A percentile compares a stretch with the other conserved stretches of the same genome.
phyloP scores from a whole-genome alignment of 345 rosid species.

The Pistacia vera region DNA sequence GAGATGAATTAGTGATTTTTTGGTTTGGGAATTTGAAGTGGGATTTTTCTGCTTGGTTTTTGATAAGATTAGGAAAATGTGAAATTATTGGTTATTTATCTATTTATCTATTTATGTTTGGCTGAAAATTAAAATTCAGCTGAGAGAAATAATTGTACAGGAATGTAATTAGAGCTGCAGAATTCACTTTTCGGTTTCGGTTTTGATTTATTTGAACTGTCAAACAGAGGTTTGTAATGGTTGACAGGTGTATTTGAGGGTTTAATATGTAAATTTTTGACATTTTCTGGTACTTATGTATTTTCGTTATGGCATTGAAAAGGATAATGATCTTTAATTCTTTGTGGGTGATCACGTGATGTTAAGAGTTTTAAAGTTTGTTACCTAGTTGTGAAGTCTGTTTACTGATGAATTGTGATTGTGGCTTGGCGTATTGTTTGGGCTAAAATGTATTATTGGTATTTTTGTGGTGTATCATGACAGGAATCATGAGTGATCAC shows the following conservation, averaged over 20 bases:
- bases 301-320: background rate
- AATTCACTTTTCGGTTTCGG: background rate
- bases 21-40: background rate
- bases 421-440: background rate
- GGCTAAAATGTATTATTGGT: constrained; percentile 3
- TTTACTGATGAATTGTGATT: constrained; percentile 20
- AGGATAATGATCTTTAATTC: background rate
- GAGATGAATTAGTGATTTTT: background rate
- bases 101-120: background rate
- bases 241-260: constrained; percentile 9
- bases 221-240: constrained; percentile 7
- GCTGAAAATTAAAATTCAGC: background rate
- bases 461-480: constrained; percentile 9
- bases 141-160: background rate
- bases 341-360: background rate
- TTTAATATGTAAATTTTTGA: background rate
- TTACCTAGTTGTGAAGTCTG: background rate
- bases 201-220: background rate
- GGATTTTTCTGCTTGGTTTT: constrained; percentile 1
- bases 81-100: background rate
- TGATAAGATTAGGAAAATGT: background rate
- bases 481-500: constrained; percentile 70
- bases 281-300: background rate
- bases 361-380: constrained; percentile 1
- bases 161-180: background rate